A percentile compares a stretch with the other conserved stretches of the same genome.
These are phyloP conservation scores for Morella rubra DNA, from an alignment of 306 rosid species.

Conservation along the genomic window DNA sequence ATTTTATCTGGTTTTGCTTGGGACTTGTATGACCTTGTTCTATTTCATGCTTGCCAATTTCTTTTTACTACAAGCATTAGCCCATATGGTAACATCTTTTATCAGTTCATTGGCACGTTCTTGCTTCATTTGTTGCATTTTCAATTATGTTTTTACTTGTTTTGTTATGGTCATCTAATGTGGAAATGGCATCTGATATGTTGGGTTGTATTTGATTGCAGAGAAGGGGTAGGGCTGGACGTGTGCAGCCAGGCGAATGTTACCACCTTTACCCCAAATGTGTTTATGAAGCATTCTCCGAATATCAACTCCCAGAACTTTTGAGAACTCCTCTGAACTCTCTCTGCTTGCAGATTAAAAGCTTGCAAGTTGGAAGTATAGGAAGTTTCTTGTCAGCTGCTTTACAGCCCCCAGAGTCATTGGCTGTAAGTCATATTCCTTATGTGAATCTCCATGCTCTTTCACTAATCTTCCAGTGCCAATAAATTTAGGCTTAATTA, in stretches of 20 bases:
- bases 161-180: slow-evolving; percentile 8
- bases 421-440: slow-evolving; percentile 58
- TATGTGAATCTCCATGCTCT: slow-evolving; percentile 1
- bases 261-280: slow-evolving; percentile 92
- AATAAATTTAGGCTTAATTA: not conserved
- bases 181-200: slow-evolving; percentile 20
- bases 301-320: slow-evolving; percentile 95
- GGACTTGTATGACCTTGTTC: not conserved
- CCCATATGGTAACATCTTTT: not conserved
- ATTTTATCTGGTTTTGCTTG: not conserved
- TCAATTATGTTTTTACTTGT: slow-evolving; percentile 5
- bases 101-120: slow-evolving; percentile 2
- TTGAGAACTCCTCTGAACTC: slow-evolving; percentile 95
- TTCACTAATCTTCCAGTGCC: not conserved
- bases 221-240: slow-evolving; percentile 99
- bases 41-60: not conserved
- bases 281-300: slow-evolving; percentile 87
- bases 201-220: slow-evolving; percentile 48
- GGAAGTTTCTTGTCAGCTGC: slow-evolving; percentile 94
- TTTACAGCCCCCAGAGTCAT: slow-evolving; percentile 82
- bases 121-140: slow-evolving; percentile 19
- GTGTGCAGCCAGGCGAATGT: slow-evolving; percentile 96
- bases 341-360: slow-evolving; percentile 96
- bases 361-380: slow-evolving; percentile 92
- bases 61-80: not conserved